Conservation (phyloP, 768 basidiomycete genomes). For the Pulveroboletus sp. region DNA sequence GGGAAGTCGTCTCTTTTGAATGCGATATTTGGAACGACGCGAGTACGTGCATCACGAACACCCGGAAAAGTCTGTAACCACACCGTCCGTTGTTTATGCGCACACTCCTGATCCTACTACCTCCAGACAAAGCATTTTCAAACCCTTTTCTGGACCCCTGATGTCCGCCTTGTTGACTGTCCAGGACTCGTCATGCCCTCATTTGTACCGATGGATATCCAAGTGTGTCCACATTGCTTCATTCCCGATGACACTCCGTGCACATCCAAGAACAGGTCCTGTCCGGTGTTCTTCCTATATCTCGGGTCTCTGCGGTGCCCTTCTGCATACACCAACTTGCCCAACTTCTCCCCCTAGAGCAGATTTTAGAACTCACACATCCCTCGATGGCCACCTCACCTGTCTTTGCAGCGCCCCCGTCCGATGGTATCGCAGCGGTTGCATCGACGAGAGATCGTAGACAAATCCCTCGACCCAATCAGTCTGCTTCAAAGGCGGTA, state of each 20-base stretch:
- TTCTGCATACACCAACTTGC: conserved; percentile 73
- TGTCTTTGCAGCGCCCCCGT: not conserved
- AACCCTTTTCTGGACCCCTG: conserved; percentile 83
- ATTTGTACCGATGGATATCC: conserved; percentile 75
- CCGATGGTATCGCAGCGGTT: not conserved
- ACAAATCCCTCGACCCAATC: not conserved
- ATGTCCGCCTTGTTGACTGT: conserved; percentile 90
- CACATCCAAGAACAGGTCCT: conserved; percentile 45
- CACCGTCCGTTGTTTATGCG: not conserved
- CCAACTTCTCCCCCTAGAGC: conserved; percentile 71
- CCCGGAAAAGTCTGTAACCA: conserved; percentile 66
- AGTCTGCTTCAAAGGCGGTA: not conserved
- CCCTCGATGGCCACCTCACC: conserved; percentile 33
- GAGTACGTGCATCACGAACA: conserved; percentile 78
- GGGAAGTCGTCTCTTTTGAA: conserved; percentile 93
- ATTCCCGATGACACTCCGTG: not conserved
- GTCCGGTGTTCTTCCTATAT: conserved; percentile 69
- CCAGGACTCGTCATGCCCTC: conserved; percentile 93
- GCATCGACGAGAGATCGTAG: not conserved
- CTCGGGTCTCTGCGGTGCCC: conserved; percentile 78
- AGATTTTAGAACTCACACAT: conserved; percentile 54
- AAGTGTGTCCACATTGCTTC: conserved; percentile 38
- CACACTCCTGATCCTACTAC: not conserved
- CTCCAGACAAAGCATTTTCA: conserved; percentile 89
- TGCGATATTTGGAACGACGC: conserved; percentile 75